Evolutionary conservation across 768 basidiomycete species (phyloP), one percentile per base, ranked within the genome.

Genomic region (Hypsizygus marmoreus): DNA sequence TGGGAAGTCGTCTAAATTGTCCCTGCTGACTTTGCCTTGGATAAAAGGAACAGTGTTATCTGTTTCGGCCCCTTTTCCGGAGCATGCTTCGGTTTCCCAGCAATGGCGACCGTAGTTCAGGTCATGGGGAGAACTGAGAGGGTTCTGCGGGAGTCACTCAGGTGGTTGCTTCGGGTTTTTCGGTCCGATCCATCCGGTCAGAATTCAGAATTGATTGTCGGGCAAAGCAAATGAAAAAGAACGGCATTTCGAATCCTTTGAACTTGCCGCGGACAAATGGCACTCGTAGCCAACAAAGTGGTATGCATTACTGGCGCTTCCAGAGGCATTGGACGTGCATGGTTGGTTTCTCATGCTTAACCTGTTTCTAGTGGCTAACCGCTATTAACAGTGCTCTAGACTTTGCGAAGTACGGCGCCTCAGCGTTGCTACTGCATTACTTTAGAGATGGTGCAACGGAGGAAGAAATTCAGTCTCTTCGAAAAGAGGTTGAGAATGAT

Each of bases 221-320:
- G n/a, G n/a, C n/a, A n/a, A 33, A 33, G 5, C 12, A 38, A 25
- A 38, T 38, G 37, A 37, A 24, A 38, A 22, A 38, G 23, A 38
- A 23, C 23, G 26, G 37, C 5, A 11, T 22, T 38, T 7, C 23
- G 8, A 13, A n/a, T 24, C 23, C 16, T 6, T 25, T 14, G 9
- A 6, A n/a, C 9, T 20, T 36, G 24, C 25, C 12, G 9, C 7
- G n/a, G n/a, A n/a, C n/a, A n/a, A n/a, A 77, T 75, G 71, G 53
- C 65, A 40, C 65, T 84, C 14, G 72, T 77, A 19, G 54, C 67
- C 16, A 69, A 73, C 56, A 86, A 86, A 60, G 66, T 86, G 30
- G 80, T 87, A 12, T 80, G 79, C 47, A 82, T 90, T 53, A 89
- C 87, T 12, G 86, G 86, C 13, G 74, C 82, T n/a, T 84, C 83